These are phyloP conservation scores for Rhytidiadelphus loreus DNA, from an alignment of 225 moss, liverwort and hornwort species.

Conservation along the genomic window DNA sequence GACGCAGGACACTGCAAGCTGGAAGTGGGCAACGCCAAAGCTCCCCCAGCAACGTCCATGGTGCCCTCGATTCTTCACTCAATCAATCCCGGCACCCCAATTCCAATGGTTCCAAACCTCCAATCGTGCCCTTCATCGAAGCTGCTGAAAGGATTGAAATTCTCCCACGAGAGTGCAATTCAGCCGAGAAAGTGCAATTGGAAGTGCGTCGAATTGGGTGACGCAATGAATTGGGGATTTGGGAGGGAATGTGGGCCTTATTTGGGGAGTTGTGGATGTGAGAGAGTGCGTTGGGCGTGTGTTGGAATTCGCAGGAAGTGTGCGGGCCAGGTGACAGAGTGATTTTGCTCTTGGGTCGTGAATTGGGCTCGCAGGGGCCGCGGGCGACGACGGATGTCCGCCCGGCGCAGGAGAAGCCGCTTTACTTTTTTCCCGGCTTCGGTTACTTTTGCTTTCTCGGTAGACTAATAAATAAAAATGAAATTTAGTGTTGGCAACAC, in stretches of 20 bases:
- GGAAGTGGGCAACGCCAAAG: slow-evolving; percentile 20
- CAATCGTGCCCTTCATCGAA: background rate
- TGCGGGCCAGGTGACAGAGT: background rate
- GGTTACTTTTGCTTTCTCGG: background rate
- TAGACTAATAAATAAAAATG: background rate
- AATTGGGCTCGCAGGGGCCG: background rate
- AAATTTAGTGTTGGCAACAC: background rate
- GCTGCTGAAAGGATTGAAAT: background rate
- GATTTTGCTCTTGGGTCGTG: background rate
- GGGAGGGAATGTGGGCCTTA: background rate
- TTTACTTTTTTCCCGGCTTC: background rate
- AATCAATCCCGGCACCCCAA: background rate
- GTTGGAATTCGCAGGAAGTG: background rate
- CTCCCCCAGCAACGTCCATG: background rate
- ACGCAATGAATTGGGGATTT: background rate
- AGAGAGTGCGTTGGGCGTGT: background rate
- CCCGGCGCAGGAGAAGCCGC: background rate
- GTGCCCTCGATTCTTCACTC: background rate
- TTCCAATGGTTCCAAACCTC: background rate
- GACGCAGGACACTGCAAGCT: slow-evolving; percentile 1
- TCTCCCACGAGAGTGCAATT: background rate
- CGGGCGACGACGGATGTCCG: background rate
- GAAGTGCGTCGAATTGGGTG: background rate
- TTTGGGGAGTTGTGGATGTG: background rate
- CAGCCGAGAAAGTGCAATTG: background rate